A percentile compares a stretch with the other conserved stretches of the same genome.
phyloP scores from a whole-genome alignment of 345 rosid species.

The Eucalyptus sideroxylon region DNA sequence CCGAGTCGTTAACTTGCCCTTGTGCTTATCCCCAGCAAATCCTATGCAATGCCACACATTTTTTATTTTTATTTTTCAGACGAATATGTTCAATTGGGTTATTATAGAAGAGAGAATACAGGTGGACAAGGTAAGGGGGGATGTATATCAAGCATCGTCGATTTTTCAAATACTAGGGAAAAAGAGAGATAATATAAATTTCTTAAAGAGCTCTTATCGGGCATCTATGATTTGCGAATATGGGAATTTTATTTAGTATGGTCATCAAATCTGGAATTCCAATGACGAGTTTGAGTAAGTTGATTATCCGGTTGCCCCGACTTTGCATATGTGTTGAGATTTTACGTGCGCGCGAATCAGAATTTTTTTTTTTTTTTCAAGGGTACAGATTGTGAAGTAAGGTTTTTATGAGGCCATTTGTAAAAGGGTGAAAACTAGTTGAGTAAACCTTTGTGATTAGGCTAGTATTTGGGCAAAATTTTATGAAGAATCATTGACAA shows the following conservation, averaged over 20 bases:
- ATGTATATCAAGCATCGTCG: not conserved
- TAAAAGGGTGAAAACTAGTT: not conserved
- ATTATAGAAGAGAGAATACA: not conserved
- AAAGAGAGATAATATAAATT: not conserved
- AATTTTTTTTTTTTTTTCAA: not conserved
- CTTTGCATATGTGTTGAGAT: not conserved
- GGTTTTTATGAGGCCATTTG: not conserved
- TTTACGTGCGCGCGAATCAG: no score
- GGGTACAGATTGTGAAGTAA: not conserved
- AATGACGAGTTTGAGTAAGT: not conserved
- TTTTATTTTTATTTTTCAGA: not conserved
- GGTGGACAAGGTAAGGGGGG: not conserved
- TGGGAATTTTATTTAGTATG: not conserved
- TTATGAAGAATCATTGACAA: not conserved
- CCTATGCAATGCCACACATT: not conserved
- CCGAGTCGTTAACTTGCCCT: not conserved
- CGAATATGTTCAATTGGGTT: not conserved
- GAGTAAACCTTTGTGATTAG: not conserved
- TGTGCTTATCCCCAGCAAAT: not conserved
- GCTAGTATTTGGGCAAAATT: not conserved
- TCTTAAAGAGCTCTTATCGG: not conserved
- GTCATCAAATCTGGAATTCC: not conserved
- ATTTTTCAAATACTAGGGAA: not conserved
- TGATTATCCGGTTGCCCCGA: not conserved
- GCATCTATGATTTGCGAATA: not conserved